Conservation (phyloP, 768 basidiomycete species). For the Baorangia bicolor region DNA sequence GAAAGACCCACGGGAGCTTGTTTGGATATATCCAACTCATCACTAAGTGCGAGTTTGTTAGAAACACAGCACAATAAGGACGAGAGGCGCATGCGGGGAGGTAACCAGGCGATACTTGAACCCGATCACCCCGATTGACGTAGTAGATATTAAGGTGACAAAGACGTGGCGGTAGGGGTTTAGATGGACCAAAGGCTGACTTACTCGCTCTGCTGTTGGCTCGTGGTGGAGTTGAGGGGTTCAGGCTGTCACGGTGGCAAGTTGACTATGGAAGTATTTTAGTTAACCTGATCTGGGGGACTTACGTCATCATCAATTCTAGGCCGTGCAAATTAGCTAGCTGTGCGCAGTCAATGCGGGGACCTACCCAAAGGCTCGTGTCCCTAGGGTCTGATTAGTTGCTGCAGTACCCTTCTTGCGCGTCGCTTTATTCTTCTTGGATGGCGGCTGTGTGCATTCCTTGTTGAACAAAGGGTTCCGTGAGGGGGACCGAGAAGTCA, state of each 20-base stretch:
- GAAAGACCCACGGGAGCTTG: slow-evolving; percentile 29
- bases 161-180: slow-evolving; percentile 9
- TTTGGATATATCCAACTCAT: slow-evolving; percentile 40
- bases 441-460: slow-evolving; percentile 26
- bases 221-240: slow-evolving; percentile 27
- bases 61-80: slow-evolving; percentile 65
- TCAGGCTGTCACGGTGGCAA: slow-evolving; percentile 21
- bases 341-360: neutral
- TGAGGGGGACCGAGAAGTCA: slow-evolving; percentile 6
- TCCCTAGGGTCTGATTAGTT: slow-evolving; percentile 14
- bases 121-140: slow-evolving; percentile 23
- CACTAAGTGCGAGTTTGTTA: slow-evolving; percentile 51
- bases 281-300: slow-evolving; percentile 11
- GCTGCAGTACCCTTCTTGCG: slow-evolving; percentile 15
- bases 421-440: slow-evolving; percentile 43
- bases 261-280: slow-evolving; percentile 14
- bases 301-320: slow-evolving; percentile 39
- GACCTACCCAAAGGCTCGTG: slow-evolving; percentile 14
- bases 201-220: slow-evolving; percentile 29
- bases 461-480: neutral
- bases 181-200: slow-evolving; percentile 26
- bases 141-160: slow-evolving; percentile 10
- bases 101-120: slow-evolving; percentile 27
- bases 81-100: slow-evolving; percentile 55
- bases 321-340: neutral